Conservation (phyloP, 345 rosid species). For the Pelargonium nanum region DNA sequence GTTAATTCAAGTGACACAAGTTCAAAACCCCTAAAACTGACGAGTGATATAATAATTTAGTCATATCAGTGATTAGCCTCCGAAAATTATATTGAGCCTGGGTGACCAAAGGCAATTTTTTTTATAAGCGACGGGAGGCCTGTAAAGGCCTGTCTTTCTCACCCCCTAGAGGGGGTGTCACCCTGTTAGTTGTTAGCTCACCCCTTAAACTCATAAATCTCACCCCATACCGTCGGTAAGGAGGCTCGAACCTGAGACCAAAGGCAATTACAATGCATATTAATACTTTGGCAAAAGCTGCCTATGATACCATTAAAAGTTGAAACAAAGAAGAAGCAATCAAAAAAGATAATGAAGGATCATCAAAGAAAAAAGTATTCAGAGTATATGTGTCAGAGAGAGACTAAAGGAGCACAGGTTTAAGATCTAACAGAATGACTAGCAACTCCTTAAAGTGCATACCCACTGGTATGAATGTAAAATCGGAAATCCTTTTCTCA, state of each 20-base stretch:
- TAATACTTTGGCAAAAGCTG: too few species aligned
- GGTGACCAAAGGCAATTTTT: neutral
- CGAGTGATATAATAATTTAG: neutral
- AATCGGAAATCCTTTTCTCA: conserved; percentile 85
- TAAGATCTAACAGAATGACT: neutral
- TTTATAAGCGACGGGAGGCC: too few species aligned
- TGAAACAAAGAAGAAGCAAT: too few species aligned
- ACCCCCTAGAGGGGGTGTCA: too few species aligned
- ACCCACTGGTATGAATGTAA: conserved; percentile 83
- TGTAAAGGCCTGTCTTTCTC: too few species aligned
- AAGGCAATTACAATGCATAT: neutral
- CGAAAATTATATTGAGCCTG: neutral
- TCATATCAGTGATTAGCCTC: neutral
- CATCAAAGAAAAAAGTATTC: too few species aligned
- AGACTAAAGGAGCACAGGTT: neutral
- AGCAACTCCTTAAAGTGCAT: conserved; percentile 14
- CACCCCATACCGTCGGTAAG: too few species aligned
- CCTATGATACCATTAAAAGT: too few species aligned
- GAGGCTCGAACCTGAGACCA: neutral
- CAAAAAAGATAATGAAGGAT: neutral
- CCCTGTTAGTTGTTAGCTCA: too few species aligned
- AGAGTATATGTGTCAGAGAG: neutral
- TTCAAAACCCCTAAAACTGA: neutral
- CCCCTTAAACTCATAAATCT: too few species aligned
- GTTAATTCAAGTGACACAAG: neutral